A percentile compares a stretch with the other conserved stretches of the same genome.
These are phyloP conservation scores for Saturnispora kantuleensis DNA, from an alignment of 805 yeast genomes.

Conservation along the genomic window DNA sequence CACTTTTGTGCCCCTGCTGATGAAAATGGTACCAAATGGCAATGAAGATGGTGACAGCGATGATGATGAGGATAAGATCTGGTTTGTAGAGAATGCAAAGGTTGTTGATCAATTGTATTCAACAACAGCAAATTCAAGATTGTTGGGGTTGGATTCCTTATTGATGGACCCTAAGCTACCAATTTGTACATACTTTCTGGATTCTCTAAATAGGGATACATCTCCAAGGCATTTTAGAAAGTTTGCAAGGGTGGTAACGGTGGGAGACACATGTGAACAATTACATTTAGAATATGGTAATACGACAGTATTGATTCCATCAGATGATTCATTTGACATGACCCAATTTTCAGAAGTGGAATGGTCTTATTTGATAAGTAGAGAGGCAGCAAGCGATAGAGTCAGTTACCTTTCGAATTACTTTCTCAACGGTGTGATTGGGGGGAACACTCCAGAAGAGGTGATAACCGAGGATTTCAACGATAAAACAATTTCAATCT, in stretches of 20 bases:
- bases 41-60: constrained; percentile 16
- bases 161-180: constrained; percentile 28
- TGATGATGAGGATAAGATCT: constrained; percentile 17
- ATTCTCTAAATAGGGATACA: constrained; percentile 12
- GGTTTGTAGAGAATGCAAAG: constrained; percentile 33
- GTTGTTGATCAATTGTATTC: constrained; percentile 51
- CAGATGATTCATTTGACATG: constrained; percentile 28
- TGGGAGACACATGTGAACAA: constrained; percentile 15
- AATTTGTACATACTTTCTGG: constrained; percentile 29
- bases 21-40: constrained; percentile 15
- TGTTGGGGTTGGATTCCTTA: constrained; percentile 51
- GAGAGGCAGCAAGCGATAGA: constrained; percentile 25
- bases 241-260: constrained; percentile 15
- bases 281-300: constrained; percentile 19
- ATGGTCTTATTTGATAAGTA: constrained; percentile 31
- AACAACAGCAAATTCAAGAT: constrained; percentile 50
- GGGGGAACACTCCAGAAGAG: constrained; percentile 29
- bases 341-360: constrained; percentile 33
- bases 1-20: constrained; percentile 25
- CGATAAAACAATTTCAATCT: constrained; percentile 17
- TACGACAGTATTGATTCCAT: constrained; percentile 38
- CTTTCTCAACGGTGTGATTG: constrained; percentile 33
- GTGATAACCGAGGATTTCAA: constrained; percentile 19
- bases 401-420: constrained; percentile 23
- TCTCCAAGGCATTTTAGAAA: constrained; percentile 12